Evolutionary conservation across 768 basidiomycete species (phyloP).

Genomic region (Phylloporus sp.): DNA sequence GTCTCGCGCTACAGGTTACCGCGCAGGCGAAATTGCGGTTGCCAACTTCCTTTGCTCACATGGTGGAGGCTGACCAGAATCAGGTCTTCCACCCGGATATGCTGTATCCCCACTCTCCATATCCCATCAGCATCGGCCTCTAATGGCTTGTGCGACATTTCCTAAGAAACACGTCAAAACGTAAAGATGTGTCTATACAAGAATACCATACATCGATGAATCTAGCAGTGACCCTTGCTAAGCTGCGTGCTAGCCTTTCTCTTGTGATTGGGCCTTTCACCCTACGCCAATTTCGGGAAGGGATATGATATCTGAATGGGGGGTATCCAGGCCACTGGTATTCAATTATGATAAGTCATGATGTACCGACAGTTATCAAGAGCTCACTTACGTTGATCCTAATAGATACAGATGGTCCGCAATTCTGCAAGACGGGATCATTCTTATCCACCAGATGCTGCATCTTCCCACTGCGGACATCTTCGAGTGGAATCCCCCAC

Average conservation of each 20-base stretch:
- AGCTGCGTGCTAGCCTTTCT: conserved; percentile 63
- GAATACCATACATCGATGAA: conserved; percentile 54
- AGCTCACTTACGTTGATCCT: conserved; percentile 52
- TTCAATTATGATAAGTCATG: neutral
- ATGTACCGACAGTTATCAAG: neutral
- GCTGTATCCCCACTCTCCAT: conserved; percentile 55
- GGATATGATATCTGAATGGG: conserved; percentile 68
- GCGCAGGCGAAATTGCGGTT: neutral
- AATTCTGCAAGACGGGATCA: conserved; percentile 56
- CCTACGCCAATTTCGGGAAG: conserved; percentile 70
- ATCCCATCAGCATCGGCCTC: conserved; percentile 52
- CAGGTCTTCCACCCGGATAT: conserved; percentile 60
- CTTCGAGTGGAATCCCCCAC: conserved; percentile 57
- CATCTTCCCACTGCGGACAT: conserved; percentile 55
- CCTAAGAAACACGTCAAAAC: conserved; percentile 33
- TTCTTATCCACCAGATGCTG: conserved; percentile 53
- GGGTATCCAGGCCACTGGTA: conserved; percentile 74
- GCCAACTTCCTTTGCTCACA: neutral
- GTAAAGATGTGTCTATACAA: neutral
- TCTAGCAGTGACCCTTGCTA: conserved; percentile 62
- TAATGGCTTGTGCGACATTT: conserved; percentile 43
- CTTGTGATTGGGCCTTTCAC: conserved; percentile 70
- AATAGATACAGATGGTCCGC: conserved; percentile 71
- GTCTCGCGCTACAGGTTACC: neutral
- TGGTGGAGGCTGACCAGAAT: neutral